Conservation (phyloP, 768 basidiomycete species). For the Hortiboletus campestris region DNA sequence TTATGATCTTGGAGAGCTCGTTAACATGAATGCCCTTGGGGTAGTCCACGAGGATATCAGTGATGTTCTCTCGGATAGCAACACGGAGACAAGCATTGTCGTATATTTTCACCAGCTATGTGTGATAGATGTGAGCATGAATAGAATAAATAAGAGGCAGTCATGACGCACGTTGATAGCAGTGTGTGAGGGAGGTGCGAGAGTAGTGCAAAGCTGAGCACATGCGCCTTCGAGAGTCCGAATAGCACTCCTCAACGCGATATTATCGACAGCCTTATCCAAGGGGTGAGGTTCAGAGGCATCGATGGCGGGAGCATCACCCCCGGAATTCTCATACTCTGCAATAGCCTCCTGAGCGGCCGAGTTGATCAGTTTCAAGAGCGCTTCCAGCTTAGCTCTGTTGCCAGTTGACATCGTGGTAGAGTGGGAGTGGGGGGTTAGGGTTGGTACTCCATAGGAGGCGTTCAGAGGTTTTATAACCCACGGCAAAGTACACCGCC, state of each 20-base stretch:
- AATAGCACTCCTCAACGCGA: conserved; percentile 24
- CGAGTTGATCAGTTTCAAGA: conserved; percentile 32
- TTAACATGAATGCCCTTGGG: conserved; percentile 33
- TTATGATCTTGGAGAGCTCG: conserved; percentile 23
- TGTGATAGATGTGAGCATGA: background rate
- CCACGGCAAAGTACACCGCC: background rate
- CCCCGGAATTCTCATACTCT: conserved; percentile 31
- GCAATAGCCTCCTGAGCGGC: conserved; percentile 33
- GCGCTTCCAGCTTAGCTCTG: conserved; percentile 25
- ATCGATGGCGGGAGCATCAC: conserved; percentile 35
- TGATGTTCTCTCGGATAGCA: conserved; percentile 26
- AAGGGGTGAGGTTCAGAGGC: conserved; percentile 34
- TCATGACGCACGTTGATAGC: conserved; percentile 30
- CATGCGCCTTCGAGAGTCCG: conserved; percentile 37
- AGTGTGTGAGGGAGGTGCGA: conserved; percentile 35
- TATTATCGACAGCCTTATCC: conserved; percentile 26
- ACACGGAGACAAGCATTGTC: conserved; percentile 31
- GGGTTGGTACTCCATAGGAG: no score
- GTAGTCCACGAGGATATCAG: conserved; percentile 26
- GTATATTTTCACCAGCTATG: conserved; percentile 26
- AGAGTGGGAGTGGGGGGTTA: background rate
- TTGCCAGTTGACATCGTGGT: conserved; percentile 18
- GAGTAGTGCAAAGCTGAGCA: conserved; percentile 33
- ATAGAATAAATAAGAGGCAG: background rate
- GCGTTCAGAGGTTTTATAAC: background rate